A percentile compares a stretch with the other conserved stretches of the same genome.
Conservation (phyloP, 2,329 filamentous ascomycete genomes). For the Helicocarpus griseus region DNA sequence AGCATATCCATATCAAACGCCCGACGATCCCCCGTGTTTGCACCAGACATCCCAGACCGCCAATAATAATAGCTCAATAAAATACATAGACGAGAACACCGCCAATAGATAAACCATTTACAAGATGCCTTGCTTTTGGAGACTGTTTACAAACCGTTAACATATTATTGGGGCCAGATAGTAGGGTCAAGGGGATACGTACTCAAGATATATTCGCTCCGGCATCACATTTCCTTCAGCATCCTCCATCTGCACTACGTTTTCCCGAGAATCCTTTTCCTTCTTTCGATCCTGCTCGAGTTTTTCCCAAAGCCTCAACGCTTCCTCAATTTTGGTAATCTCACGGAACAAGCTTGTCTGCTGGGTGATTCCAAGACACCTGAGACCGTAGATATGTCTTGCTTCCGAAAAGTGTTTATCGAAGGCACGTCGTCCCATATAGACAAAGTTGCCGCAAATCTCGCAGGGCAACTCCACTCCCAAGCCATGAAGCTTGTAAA, state of each 20-base stretch:
- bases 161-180: background rate
- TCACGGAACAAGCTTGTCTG: constrained; percentile 87
- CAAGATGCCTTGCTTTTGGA: constrained; percentile 17
- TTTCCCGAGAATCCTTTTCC: constrained; percentile 64
- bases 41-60: background rate
- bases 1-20: constrained; percentile 1
- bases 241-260: constrained; percentile 97
- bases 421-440: constrained; percentile 91
- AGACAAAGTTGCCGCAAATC: constrained; percentile 97
- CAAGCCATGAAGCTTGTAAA: constrained; percentile 91
- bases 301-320: constrained; percentile 83
- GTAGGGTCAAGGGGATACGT: constrained; percentile 15
- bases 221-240: constrained; percentile 97
- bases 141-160: constrained; percentile 13
- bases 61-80: background rate
- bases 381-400: constrained; percentile 83
- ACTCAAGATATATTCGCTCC: constrained; percentile 91
- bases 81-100: background rate
- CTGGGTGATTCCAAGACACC: constrained; percentile 78
- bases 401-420: constrained; percentile 98
- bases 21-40: background rate
- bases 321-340: constrained; percentile 86
- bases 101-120: constrained; percentile 4
- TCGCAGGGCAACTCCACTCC: constrained; percentile 94
- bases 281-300: constrained; percentile 77